Evolutionary conservation across 225 moss, liverwort and hornwort species (phyloP), one percentile per base, ranked within the genome.

Genomic region (Pleurozium schreberi): DNA sequence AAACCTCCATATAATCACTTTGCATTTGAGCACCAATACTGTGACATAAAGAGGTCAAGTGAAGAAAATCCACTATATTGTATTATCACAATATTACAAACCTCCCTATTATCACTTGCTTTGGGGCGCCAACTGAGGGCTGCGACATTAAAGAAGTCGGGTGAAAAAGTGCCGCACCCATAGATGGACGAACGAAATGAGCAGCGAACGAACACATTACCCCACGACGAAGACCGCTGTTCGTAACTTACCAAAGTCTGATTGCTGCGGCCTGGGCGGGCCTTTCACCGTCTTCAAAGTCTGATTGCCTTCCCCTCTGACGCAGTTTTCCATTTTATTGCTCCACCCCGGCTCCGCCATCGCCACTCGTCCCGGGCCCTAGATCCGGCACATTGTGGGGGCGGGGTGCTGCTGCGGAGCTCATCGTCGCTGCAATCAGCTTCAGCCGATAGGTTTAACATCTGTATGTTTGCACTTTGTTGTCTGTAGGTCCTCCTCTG

Each of bases 401-500:
- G 80, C 71, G 88, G 70, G 49, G 28, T n/a, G 75, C 66, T 74
- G 74, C 81, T 58, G 45, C 60, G 57, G 64, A 67, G 34, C 85
- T 42, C 34, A 34, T 60, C 47, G 49, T 55, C 38, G 45, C 73
- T 50, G 84, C 60, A 75, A 66, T 85, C 76, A 62, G 50, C 83
- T 65, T 18, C 45, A 79, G 49, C 60, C 61, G 60, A 59, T 30
- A 31, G 47, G 43, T 38, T 75, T 49, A 31, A 84, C 26, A 87
- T 53, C 6, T 84, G 13, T 33, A 31, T 57, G 30, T 64, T 61
- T 36, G 8, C 63, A 86, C 63, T 53, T 82, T 89, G 70, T 84
- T 77, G 22, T 91, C 62, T 92, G 90, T 94, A 97, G 97, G 96
- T 89, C 97, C 97, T 42, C 96, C 97, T 18, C 88, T 97, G 90